Evolutionary conservation across 495 filamentous ascomycete genomes (phyloP).

Genomic region (Talaromyces liani): DNA sequence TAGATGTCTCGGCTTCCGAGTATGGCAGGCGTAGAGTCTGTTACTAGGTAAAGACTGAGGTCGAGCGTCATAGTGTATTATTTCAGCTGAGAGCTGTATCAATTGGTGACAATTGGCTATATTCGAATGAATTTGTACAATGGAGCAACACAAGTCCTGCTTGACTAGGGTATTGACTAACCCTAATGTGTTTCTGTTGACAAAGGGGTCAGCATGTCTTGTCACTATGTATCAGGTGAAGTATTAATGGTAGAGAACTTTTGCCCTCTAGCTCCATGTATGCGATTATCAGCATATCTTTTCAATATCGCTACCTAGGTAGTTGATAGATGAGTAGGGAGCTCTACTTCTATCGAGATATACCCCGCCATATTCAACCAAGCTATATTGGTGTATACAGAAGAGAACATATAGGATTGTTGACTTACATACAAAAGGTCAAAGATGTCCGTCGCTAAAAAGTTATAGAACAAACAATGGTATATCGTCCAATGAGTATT

Average conservation of each 20-base stretch:
- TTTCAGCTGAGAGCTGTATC: background rate
- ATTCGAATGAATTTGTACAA: background rate
- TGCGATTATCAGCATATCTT: background rate
- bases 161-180: background rate
- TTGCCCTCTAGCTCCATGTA: background rate
- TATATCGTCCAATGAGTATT: background rate
- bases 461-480: background rate
- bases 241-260: background rate
- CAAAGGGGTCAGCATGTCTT: background rate
- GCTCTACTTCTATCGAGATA: background rate
- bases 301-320: background rate
- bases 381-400: background rate
- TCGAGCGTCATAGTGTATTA: conserved; percentile 23
- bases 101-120: background rate
- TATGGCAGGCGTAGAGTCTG: conserved; percentile 77
- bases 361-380: background rate
- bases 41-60: conserved; percentile 80
- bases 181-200: background rate
- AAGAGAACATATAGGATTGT: background rate
- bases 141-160: background rate
- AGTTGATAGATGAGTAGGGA: background rate
- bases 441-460: background rate
- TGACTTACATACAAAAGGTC: background rate
- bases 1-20: conserved; percentile 63
- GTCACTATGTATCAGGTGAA: background rate